Percentiles rank a stretch among this genome's conserved stretches.
phyloP scores from a whole-genome alignment of 2,329 filamentous ascomycete species.

The Monosporascus sp. region DNA sequence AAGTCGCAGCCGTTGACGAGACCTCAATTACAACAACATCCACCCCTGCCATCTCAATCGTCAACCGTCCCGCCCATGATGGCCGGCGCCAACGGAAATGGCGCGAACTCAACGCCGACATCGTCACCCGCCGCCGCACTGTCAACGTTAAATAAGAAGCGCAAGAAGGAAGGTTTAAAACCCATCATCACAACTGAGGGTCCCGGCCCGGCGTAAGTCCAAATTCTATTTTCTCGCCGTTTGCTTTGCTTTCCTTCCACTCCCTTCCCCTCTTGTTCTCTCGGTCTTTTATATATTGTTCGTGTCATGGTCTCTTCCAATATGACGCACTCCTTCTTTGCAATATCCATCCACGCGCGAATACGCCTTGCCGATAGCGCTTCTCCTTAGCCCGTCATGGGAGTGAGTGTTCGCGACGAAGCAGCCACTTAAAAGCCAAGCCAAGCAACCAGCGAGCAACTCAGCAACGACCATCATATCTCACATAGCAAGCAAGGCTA shows the following conservation, averaged over 20 bases:
- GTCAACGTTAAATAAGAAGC: constrained; percentile 54
- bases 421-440: background rate
- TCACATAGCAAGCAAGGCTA: background rate
- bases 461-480: background rate
- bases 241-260: constrained; percentile 4
- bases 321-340: background rate
- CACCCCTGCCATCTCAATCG: background rate
- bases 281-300: background rate
- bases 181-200: constrained; percentile 70
- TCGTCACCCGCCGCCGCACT: constrained; percentile 10
- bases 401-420: constrained; percentile 1
- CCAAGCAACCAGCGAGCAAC: constrained; percentile 2
- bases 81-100: constrained; percentile 28
- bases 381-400: background rate
- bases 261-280: constrained; percentile 1
- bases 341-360: constrained; percentile 5
- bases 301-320: too few species aligned
- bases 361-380: constrained; percentile 6
- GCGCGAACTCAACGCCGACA: constrained; percentile 9
- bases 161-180: constrained; percentile 68
- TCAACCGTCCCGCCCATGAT: constrained; percentile 20
- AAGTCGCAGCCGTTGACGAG: background rate
- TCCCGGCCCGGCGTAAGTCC: constrained; percentile 33
- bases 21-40: too few species aligned
- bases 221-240: constrained; percentile 25